Conservation (phyloP, 306 rosid genomes). For the Glycine tomentella region DNA sequence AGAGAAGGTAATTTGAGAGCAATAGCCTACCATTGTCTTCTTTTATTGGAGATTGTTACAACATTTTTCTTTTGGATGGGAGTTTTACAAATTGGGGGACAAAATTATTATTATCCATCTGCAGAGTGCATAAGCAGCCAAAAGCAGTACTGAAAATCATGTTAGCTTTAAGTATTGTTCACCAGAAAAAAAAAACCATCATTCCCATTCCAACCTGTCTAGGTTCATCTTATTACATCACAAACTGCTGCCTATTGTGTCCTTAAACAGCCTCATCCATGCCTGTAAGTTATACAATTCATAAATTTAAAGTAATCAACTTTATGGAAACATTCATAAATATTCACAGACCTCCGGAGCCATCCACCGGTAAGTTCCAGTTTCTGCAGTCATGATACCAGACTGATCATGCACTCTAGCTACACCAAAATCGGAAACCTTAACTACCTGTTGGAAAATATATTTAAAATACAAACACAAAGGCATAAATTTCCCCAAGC, state of each 20-base stretch:
- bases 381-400: conserved; percentile 93
- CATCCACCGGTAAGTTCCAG: conserved; percentile 98
- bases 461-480: conserved; percentile 18
- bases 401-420: conserved; percentile 74
- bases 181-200: background rate
- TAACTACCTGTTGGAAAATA: conserved; percentile 65
- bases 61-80: conserved; percentile 3
- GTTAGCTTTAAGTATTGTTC: conserved; percentile 10
- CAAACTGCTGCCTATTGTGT: conserved; percentile 36
- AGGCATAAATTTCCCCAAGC: conserved; percentile 39
- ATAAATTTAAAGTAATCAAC: conserved; percentile 30
- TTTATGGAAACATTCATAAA: conserved; percentile 6
- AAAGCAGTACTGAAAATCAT: background rate
- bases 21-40: background rate
- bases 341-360: conserved; percentile 81
- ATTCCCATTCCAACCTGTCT: conserved; percentile 35
- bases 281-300: conserved; percentile 33
- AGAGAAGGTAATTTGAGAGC: conserved; percentile 4
- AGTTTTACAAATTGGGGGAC: conserved; percentile 4
- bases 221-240: conserved; percentile 36
- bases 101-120: conserved; percentile 25
- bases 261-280: conserved; percentile 44
- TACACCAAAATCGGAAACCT: conserved; percentile 91
- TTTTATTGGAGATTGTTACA: conserved; percentile 24
- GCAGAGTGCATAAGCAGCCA: background rate